Conservation (phyloP, 2,329 filamentous ascomycete genomes). For the Cadophora sp. region DNA sequence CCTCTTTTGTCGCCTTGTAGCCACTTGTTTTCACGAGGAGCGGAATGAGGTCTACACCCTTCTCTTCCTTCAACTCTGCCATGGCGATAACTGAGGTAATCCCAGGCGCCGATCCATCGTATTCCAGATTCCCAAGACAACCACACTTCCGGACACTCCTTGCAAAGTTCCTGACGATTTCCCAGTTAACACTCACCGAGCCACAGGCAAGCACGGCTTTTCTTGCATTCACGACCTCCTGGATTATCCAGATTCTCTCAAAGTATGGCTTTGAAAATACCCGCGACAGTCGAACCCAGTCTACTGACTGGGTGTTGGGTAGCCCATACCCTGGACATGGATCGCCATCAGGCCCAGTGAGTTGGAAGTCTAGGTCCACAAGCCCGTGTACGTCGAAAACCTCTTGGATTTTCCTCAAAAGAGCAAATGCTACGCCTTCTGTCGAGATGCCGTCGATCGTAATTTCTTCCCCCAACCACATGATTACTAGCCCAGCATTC, state of each 20-base stretch:
- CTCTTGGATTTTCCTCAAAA: conserved; percentile 12
- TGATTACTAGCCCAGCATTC: conserved; percentile 21
- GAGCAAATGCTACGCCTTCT: conserved; percentile 2
- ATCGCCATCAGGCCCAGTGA: neutral
- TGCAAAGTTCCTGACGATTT: conserved; percentile 1
- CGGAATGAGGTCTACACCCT: conserved; percentile 3
- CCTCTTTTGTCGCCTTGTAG: conserved; percentile 13
- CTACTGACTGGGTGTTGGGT: neutral
- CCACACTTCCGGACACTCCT: conserved; percentile 9
- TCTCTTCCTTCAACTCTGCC: conserved; percentile 10
- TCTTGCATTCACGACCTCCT: conserved; percentile 14
- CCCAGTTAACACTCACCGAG: neutral
- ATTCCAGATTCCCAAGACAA: conserved; percentile 10
- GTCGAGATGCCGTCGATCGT: conserved; percentile 14
- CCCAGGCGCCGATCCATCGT: conserved; percentile 1
- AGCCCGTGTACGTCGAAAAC: neutral
- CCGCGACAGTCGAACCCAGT: conserved; percentile 7
- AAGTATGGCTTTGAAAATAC: conserved; percentile 18
- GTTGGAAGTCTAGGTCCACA: conserved; percentile 9
- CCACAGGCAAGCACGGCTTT: conserved; percentile 8
- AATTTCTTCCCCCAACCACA: conserved; percentile 28
- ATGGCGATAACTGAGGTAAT: conserved; percentile 12
- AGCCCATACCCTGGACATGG: conserved; percentile 12
- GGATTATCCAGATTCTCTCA: conserved; percentile 18
- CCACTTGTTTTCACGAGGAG: conserved; percentile 9